Percentiles rank a stretch among this genome's conserved stretches.
Conservation (phyloP, 2,329 filamentous ascomycete genomes). For the Pseudogymnoascus sp. region DNA sequence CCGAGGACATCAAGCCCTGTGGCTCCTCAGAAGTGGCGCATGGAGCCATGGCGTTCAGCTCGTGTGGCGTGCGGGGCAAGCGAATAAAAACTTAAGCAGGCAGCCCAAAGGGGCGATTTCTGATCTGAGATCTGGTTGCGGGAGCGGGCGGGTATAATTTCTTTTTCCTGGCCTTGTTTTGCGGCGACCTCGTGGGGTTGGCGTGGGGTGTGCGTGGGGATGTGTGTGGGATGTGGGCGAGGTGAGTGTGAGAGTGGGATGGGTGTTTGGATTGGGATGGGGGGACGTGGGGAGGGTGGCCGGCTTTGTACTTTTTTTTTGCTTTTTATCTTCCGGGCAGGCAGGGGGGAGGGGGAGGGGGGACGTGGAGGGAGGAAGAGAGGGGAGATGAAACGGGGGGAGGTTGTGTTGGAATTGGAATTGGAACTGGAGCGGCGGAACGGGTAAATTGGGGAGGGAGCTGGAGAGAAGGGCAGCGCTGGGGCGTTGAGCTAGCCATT, state of each 20-base stretch:
- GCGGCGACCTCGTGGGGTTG: background rate
- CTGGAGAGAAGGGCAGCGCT: background rate
- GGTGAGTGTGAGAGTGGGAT: conserved; percentile 1
- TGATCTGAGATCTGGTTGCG: conserved; percentile 1
- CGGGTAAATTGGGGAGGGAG: background rate
- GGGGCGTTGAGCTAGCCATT: background rate
- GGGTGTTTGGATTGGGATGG: background rate
- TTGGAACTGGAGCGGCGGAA: background rate
- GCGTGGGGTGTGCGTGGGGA: conserved; percentile 2
- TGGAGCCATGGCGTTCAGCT: conserved; percentile 1
- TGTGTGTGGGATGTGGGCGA: conserved; percentile 1
- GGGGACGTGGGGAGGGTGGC: conserved; percentile 3
- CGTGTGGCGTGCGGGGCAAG: background rate
- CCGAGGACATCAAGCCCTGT: conserved; percentile 31
- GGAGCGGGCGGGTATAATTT: conserved; percentile 5
- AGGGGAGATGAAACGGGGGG: background rate
- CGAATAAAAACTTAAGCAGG: background rate
- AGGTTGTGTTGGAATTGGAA: background rate
- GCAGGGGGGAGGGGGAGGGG: background rate
- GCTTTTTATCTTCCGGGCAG: background rate
- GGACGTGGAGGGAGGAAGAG: background rate
- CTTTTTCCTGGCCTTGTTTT: conserved; percentile 4
- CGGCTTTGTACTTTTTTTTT: conserved; percentile 3
- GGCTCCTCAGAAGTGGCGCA: background rate
- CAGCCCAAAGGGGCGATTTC: conserved; percentile 2